Conservation (phyloP, 1,284 basidiomycete genomes). For the Meripilus lineatus region DNA sequence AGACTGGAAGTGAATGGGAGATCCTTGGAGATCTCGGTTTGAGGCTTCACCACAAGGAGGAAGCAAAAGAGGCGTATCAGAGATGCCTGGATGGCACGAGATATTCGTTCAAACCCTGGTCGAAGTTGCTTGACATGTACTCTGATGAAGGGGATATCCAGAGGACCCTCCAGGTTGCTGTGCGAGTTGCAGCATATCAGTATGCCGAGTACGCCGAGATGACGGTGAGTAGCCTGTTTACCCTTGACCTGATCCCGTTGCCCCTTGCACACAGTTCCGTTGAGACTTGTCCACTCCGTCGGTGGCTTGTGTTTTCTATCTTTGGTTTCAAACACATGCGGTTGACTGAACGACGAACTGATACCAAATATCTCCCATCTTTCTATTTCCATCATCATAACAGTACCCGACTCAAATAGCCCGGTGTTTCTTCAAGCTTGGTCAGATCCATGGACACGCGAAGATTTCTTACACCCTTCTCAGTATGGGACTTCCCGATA, state of each 20-base stretch:
- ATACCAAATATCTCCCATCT: not conserved
- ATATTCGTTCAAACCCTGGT: slow-evolving; percentile 91
- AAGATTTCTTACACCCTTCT: slow-evolving; percentile 94
- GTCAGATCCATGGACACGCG: slow-evolving; percentile 88
- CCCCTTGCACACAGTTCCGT: too few species aligned
- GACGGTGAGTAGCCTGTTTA: slow-evolving; percentile 47
- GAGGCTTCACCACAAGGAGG: slow-evolving; percentile 93
- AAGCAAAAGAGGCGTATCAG: slow-evolving; percentile 96
- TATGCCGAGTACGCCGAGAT: slow-evolving; percentile 83
- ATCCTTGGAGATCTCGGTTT: slow-evolving; percentile 93
- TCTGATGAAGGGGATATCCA: slow-evolving; percentile 92
- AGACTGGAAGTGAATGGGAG: slow-evolving; percentile 98
- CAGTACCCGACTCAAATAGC: slow-evolving; percentile 92
- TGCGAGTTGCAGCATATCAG: slow-evolving; percentile 91
- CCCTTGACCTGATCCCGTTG: too few species aligned
- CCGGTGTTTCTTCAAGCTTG: slow-evolving; percentile 87
- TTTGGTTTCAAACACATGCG: too few species aligned
- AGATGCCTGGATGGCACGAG: slow-evolving; percentile 84
- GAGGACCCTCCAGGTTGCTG: slow-evolving; percentile 85
- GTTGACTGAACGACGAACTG: too few species aligned
- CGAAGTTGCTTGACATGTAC: slow-evolving; percentile 91
- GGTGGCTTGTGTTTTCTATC: too few species aligned
- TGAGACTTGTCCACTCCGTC: too few species aligned
- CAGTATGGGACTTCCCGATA: slow-evolving; percentile 87
- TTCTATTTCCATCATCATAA: not conserved